A percentile compares a stretch with the other conserved stretches of the same genome.
These are phyloP conservation scores for Nicotiana attenuata DNA, from an alignment of 257 asterid species.

Conservation along the genomic window DNA sequence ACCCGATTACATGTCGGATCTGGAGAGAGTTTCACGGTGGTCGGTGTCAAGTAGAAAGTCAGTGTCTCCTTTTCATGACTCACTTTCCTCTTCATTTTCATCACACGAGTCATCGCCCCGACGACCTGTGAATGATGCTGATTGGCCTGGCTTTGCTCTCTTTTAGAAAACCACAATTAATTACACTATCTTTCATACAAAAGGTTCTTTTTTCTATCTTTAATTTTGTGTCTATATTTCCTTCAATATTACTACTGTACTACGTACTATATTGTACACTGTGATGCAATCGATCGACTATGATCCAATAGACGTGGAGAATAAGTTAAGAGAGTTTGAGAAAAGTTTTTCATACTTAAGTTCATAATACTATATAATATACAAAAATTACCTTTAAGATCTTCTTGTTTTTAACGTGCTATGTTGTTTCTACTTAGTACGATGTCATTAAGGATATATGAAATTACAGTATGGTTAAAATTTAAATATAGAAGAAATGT, in stretches of 20 bases:
- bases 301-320: not conserved
- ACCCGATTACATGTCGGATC: conserved; percentile 38
- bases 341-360: not conserved
- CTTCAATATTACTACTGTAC: not conserved
- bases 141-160: conserved; percentile 49
- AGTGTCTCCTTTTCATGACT: conserved; percentile 26
- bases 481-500: too few relatives aligned
- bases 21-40: conserved; percentile 35
- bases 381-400: not conserved
- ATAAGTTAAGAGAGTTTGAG: too few relatives aligned
- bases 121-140: conserved; percentile 30
- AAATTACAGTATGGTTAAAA: not conserved
- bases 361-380: too few relatives aligned
- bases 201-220: not conserved
- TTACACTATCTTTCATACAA: not conserved
- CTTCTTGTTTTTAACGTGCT: not conserved
- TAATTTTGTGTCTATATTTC: not conserved
- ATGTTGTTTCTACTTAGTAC: too few relatives aligned
- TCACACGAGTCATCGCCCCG: conserved; percentile 27
- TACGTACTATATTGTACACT: too few relatives aligned
- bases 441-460: too few relatives aligned
- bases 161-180: conserved; percentile 22
- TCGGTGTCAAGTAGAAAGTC: conserved; percentile 49
- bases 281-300: not conserved
- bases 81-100: conserved; percentile 32